Conservation (phyloP, 768 basidiomycete species). For the Auricularia heimuer region DNA sequence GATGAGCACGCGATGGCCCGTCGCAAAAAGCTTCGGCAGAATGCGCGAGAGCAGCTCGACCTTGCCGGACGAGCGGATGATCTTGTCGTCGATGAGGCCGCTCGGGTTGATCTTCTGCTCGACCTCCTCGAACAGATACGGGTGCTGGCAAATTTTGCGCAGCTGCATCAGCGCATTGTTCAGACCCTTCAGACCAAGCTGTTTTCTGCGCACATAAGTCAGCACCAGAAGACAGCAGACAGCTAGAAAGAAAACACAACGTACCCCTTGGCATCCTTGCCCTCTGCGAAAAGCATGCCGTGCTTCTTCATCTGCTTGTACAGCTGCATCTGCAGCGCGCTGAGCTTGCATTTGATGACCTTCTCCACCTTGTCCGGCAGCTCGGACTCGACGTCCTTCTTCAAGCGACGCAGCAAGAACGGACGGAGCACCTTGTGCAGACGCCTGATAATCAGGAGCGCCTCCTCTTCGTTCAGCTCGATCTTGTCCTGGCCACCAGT, state of each 20-base stretch:
- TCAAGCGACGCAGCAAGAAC: constrained; percentile 84
- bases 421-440: constrained; percentile 92
- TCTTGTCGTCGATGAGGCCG: constrained; percentile 71
- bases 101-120: constrained; percentile 88
- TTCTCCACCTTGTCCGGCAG: constrained; percentile 96
- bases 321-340: constrained; percentile 79
- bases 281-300: constrained; percentile 77
- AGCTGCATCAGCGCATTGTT: constrained; percentile 97
- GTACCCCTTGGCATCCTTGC: constrained; percentile 65
- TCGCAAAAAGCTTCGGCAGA: constrained; percentile 88
- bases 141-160: constrained; percentile 97
- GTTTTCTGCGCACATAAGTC: constrained; percentile 36
- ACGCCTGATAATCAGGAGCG: constrained; percentile 91
- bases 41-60: constrained; percentile 85
- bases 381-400: constrained; percentile 95
- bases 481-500: constrained; percentile 98
- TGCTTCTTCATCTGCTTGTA: constrained; percentile 98
- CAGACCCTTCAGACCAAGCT: constrained; percentile 73
- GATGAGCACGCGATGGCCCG: constrained; percentile 90
- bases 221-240: background rate
- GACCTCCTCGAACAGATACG: constrained; percentile 90
- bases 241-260: constrained; percentile 16
- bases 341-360: constrained; percentile 94
- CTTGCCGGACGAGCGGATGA: constrained; percentile 85
- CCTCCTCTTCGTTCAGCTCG: constrained; percentile 99